Conservation (phyloP, 768 basidiomycete species). For the Rhizopogon vulgaris region DNA sequence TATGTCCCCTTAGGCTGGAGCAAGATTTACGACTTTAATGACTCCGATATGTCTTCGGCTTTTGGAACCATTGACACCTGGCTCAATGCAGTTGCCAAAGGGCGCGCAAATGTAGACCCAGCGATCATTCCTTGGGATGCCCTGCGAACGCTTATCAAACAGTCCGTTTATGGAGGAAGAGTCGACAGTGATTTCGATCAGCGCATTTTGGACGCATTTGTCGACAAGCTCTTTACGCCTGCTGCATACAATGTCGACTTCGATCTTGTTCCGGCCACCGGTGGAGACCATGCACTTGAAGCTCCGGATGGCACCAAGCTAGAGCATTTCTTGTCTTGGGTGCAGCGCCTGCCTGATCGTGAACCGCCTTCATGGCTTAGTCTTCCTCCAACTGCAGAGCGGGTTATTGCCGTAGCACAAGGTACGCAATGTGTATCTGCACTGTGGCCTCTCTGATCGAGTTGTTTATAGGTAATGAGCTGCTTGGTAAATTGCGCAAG, state of each 20-base stretch:
- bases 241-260: constrained; percentile 92
- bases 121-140: constrained; percentile 93
- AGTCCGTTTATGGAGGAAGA: constrained; percentile 92
- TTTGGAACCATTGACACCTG: constrained; percentile 90
- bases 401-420: constrained; percentile 86
- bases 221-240: constrained; percentile 83
- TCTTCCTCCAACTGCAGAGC: constrained; percentile 87
- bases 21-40: constrained; percentile 97
- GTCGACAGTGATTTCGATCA: constrained; percentile 97
- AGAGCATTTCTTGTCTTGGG: constrained; percentile 89
- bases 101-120: constrained; percentile 89
- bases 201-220: constrained; percentile 86
- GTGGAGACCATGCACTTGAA: constrained; percentile 49
- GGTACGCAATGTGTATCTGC: constrained; percentile 41
- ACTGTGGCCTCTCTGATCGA: constrained; percentile 2
- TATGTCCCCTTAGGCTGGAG: constrained; percentile 97
- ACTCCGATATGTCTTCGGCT: constrained; percentile 93
- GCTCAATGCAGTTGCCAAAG: constrained; percentile 76
- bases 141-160: constrained; percentile 87
- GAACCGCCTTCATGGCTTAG: constrained; percentile 95
- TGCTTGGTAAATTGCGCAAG: constrained; percentile 84
- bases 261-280: constrained; percentile 66
- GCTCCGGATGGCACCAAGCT: constrained; percentile 92
- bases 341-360: constrained; percentile 80
- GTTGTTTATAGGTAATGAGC: constrained; percentile 55